Evolutionary conservation across 768 basidiomycete species (phyloP).

Genomic region (Lyophyllum decastes): DNA sequence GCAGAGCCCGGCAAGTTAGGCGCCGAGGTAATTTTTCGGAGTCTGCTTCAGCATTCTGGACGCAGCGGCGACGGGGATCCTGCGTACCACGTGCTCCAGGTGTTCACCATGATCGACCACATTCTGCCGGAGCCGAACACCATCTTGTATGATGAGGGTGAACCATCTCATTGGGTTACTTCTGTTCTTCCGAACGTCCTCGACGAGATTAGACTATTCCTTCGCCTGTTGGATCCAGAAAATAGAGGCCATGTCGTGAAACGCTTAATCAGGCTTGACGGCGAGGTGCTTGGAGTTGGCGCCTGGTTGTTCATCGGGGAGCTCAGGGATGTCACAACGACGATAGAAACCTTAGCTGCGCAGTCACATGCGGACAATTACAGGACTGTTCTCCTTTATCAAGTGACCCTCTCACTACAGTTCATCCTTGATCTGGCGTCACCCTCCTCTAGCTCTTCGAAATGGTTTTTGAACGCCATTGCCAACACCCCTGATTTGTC

Average conservation of each 20-base stretch:
- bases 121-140: conserved; percentile 46
- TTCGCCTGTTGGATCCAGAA: conserved; percentile 56
- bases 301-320: conserved; percentile 75
- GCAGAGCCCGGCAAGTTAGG: conserved; percentile 37
- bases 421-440: conserved; percentile 48
- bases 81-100: conserved; percentile 53
- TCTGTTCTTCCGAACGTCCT: conserved; percentile 59
- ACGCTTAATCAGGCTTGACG: conserved; percentile 58
- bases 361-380: conserved; percentile 30
- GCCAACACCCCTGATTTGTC: conserved; percentile 44
- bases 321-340: conserved; percentile 47
- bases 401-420: conserved; percentile 49
- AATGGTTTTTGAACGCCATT: conserved; percentile 47
- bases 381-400: conserved; percentile 43
- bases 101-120: conserved; percentile 56
- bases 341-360: conserved; percentile 37
- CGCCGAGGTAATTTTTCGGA: conserved; percentile 55
- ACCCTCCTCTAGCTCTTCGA: conserved; percentile 35
- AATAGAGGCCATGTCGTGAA: conserved; percentile 53
- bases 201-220: conserved; percentile 54
- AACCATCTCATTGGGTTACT: conserved; percentile 48
- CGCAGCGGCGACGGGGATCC: conserved; percentile 51
- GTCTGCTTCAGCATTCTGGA: conserved; percentile 53
- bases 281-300: conserved; percentile 54
- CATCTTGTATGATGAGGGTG: conserved; percentile 27